These are phyloP conservation scores for Larix kaempferi DNA, from an alignment of 75 land plant genomes.

Conservation along the genomic window DNA sequence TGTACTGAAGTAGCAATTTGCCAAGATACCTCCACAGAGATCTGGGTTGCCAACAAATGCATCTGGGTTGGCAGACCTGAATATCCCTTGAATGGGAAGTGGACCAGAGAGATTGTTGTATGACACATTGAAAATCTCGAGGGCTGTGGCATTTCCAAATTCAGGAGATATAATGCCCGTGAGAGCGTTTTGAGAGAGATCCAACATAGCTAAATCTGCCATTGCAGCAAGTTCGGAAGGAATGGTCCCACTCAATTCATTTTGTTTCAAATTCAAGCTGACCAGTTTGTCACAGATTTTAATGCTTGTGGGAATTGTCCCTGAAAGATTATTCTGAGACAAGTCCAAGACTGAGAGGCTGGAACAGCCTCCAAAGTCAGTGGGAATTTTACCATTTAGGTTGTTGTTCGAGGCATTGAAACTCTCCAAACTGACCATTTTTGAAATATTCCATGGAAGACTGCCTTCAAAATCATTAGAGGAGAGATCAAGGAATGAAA, in stretches of 20 bases:
- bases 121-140: constrained; percentile 68
- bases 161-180: constrained; percentile 38
- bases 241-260: constrained; percentile 43
- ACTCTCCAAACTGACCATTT: constrained; percentile 53
- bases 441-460: constrained; percentile 54
- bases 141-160: constrained; percentile 50
- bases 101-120: constrained; percentile 72
- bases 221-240: constrained; percentile 33
- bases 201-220: constrained; percentile 33
- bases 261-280: constrained; percentile 28
- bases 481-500: constrained; percentile 69
- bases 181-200: constrained; percentile 38
- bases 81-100: constrained; percentile 63
- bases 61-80: constrained; percentile 52
- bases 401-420: constrained; percentile 51
- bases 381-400: constrained; percentile 40
- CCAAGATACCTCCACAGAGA: constrained; percentile 74
- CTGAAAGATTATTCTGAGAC: constrained; percentile 32
- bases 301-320: constrained; percentile 30
- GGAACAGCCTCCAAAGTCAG: constrained; percentile 21
- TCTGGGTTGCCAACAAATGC: constrained; percentile 75
- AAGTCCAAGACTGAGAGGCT: constrained; percentile 28
- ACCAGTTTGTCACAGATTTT: constrained; percentile 35
- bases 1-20: constrained; percentile 26
- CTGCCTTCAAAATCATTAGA: constrained; percentile 42